These are phyloP conservation scores for Podospora fimiseda DNA, from an alignment of 495 filamentous ascomycete species.

Conservation along the genomic window DNA sequence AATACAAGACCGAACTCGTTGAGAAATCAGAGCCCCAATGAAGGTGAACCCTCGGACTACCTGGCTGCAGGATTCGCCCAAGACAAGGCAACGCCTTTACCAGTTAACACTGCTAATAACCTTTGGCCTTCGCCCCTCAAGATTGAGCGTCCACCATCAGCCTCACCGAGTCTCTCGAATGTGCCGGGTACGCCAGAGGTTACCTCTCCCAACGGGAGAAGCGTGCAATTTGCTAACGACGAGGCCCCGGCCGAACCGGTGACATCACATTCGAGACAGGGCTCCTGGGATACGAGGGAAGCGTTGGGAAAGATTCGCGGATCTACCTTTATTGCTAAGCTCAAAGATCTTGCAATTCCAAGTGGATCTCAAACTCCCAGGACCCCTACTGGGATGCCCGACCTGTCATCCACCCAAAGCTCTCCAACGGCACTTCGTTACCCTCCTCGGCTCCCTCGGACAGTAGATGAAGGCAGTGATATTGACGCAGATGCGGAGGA, in stretches of 20 bases:
- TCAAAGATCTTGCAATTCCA: slow-evolving; percentile 53
- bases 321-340: slow-evolving; percentile 59
- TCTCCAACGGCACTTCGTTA: slow-evolving; percentile 44
- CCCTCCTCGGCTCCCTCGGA: slow-evolving; percentile 36
- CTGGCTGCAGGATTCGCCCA: slow-evolving; percentile 38
- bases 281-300: slow-evolving; percentile 55
- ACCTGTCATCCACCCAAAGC: slow-evolving; percentile 33
- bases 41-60: slow-evolving; percentile 35
- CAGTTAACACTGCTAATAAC: not conserved
- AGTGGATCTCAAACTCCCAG: slow-evolving; percentile 43
- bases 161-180: not conserved
- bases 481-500: slow-evolving; percentile 72
- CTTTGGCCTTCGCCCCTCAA: slow-evolving; percentile 7
- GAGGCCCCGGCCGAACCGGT: slow-evolving; percentile 39
- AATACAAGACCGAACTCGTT: slow-evolving; percentile 13
- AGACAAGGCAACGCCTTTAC: slow-evolving; percentile 23
- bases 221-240: slow-evolving; percentile 59
- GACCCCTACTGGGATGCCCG: slow-evolving; percentile 22
- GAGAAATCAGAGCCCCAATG: slow-evolving; percentile 5
- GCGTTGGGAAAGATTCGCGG: slow-evolving; percentile 47
- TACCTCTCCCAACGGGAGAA: slow-evolving; percentile 28
- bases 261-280: slow-evolving; percentile 43
- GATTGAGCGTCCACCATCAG: slow-evolving; percentile 8
- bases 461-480: slow-evolving; percentile 58
- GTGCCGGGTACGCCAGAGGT: slow-evolving; percentile 14